Evolutionary conservation across 345 rosid genomes (phyloP).

Genomic region (Linum lewisii): DNA sequence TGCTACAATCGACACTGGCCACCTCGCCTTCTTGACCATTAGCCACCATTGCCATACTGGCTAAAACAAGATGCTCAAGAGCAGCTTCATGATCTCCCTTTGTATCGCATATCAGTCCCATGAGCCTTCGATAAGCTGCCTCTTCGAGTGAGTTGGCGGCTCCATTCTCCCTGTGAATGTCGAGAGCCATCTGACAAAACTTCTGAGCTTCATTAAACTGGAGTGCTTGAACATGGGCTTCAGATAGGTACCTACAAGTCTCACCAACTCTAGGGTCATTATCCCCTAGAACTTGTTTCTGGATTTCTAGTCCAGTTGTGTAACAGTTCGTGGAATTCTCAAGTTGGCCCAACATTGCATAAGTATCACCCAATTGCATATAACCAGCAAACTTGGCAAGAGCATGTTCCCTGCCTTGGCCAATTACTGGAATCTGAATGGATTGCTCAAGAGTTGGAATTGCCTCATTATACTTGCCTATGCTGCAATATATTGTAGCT

Average conservation of each 20-base stretch:
- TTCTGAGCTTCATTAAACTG: slow-evolving; percentile 76
- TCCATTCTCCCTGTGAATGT: slow-evolving; percentile 61
- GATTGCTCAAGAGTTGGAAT: slow-evolving; percentile 37
- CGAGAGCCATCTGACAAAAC: slow-evolving; percentile 72
- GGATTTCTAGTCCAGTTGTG: slow-evolving; percentile 33
- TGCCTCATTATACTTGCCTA: slow-evolving; percentile 37
- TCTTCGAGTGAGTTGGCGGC: slow-evolving; percentile 78
- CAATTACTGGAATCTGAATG: slow-evolving; percentile 17
- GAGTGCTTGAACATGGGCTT: slow-evolving; percentile 82
- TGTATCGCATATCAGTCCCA: slow-evolving; percentile 80
- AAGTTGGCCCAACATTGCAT: slow-evolving; percentile 32
- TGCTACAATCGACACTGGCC: slow-evolving; percentile 75
- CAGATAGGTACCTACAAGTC: slow-evolving; percentile 54
- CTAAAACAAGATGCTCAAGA: slow-evolving; percentile 77
- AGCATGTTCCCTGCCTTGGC: slow-evolving; percentile 27
- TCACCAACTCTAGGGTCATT: slow-evolving; percentile 34
- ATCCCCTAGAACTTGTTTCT: slow-evolving; percentile 34
- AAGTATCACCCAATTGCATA: slow-evolving; percentile 51
- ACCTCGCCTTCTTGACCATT: slow-evolving; percentile 53
- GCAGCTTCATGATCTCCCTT: slow-evolving; percentile 74
- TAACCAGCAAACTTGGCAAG: slow-evolving; percentile 41
- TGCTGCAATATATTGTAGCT: slow-evolving; percentile 34
- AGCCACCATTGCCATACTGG: slow-evolving; percentile 82
- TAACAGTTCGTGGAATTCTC: slow-evolving; percentile 37
- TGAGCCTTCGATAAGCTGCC: slow-evolving; percentile 76